Conservation (phyloP, 805 yeast genomes). For the Pichia rugopelliculosa region DNA sequence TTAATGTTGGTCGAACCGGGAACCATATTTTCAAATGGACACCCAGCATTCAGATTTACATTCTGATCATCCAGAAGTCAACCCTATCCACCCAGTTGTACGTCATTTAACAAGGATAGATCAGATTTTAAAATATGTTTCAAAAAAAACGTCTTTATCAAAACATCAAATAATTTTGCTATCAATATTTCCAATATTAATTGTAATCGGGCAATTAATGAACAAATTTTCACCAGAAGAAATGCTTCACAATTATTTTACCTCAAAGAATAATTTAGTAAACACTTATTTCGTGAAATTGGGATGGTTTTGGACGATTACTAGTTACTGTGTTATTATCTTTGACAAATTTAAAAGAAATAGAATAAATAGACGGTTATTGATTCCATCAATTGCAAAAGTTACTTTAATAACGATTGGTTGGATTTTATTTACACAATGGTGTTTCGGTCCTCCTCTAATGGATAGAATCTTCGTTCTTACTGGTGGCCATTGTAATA, state of each 20-base stretch:
- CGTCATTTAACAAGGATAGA: background rate
- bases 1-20: no score
- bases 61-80: no score
- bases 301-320: slow-evolving; percentile 90
- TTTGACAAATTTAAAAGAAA: slow-evolving; percentile 2
- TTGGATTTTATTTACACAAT: slow-evolving; percentile 87
- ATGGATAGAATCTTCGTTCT: slow-evolving; percentile 78
- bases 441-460: slow-evolving; percentile 76
- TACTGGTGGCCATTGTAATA: slow-evolving; percentile 77
- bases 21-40: slow-evolving; percentile 1
- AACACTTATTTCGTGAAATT: slow-evolving; percentile 73
- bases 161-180: slow-evolving; percentile 4
- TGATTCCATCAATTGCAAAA: slow-evolving; percentile 26
- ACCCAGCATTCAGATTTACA: no score
- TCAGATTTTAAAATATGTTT: background rate
- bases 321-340: slow-evolving; percentile 28
- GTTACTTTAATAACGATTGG: slow-evolving; percentile 56
- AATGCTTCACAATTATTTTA: slow-evolving; percentile 42
- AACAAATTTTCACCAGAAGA: slow-evolving; percentile 38
- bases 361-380: background rate
- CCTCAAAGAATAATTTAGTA: slow-evolving; percentile 59
- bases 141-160: background rate
- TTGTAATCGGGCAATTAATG: slow-evolving; percentile 45
- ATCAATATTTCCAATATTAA: slow-evolving; percentile 32
- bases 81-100: background rate